A percentile compares a stretch with the other conserved stretches of the same genome.
Conservation (phyloP, 345 rosid species). For the Garcia nutans region DNA sequence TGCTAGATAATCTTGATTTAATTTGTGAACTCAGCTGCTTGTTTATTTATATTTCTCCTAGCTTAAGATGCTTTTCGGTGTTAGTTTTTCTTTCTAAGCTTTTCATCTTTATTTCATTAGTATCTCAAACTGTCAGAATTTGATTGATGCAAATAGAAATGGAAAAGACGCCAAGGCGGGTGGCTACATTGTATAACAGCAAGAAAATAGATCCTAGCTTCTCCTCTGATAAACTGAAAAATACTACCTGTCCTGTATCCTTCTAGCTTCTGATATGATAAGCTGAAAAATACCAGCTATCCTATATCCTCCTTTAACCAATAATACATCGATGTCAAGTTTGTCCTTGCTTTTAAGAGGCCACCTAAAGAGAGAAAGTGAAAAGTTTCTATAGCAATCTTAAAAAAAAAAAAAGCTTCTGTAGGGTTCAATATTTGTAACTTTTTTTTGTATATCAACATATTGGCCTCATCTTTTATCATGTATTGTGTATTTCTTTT, state of each 20-base stretch:
- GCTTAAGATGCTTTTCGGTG: background rate
- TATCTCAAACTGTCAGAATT: background rate
- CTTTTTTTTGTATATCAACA: background rate
- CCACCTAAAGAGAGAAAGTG: background rate
- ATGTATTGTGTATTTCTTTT: background rate
- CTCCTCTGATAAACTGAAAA: background rate
- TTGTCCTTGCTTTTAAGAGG: background rate
- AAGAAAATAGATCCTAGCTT: background rate
- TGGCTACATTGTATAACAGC: background rate
- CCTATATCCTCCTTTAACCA: background rate
- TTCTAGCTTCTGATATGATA: background rate
- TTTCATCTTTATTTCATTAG: background rate
- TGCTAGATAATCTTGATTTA: background rate
- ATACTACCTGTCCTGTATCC: too few relatives aligned
- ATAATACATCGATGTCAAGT: background rate
- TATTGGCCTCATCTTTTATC: background rate
- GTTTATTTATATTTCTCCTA: background rate
- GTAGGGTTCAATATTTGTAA: background rate
- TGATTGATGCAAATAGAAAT: background rate
- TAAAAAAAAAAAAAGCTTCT: too few relatives aligned
- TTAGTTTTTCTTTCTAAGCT: background rate
- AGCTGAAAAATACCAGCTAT: too few relatives aligned
- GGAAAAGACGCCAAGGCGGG: background rate
- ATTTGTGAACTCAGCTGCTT: background rate
- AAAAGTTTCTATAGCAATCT: background rate